A percentile compares a stretch with the other conserved stretches of the same genome.
These are phyloP conservation scores for Claviceps quebecensis DNA, from an alignment of 2,329 filamentous ascomycete genomes.

Conservation along the genomic window DNA sequence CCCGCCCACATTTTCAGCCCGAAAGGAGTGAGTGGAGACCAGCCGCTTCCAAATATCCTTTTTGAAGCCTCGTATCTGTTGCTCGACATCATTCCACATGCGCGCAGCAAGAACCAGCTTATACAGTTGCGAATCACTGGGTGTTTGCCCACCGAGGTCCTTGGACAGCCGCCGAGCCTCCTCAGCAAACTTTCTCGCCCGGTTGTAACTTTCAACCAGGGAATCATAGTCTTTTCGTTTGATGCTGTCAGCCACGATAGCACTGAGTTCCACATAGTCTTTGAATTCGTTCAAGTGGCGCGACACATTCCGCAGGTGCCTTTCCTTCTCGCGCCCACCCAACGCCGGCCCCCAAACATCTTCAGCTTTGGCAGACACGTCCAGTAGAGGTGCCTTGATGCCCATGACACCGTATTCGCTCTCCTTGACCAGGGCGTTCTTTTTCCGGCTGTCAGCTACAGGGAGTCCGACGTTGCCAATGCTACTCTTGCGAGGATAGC, in stretches of 20 bases:
- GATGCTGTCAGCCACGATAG: conserved; percentile 67
- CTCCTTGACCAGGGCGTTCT: conserved; percentile 85
- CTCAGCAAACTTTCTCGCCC: conserved; percentile 68
- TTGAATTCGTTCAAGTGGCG: conserved; percentile 65
- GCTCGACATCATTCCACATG: conserved; percentile 90
- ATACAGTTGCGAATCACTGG: conserved; percentile 69
- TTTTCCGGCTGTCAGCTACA: conserved; percentile 48
- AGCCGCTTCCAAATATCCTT: conserved; percentile 77
- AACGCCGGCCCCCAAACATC: conserved; percentile 95
- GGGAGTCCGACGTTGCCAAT: conserved; percentile 22
- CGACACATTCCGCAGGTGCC: conserved; percentile 66
- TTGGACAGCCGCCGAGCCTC: conserved; percentile 59
- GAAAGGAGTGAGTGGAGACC: conserved; percentile 48
- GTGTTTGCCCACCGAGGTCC: conserved; percentile 35
- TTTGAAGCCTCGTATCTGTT: conserved; percentile 78
- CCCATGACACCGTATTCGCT: conserved; percentile 80
- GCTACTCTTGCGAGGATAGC: conserved; percentile 41
- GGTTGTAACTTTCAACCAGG: conserved; percentile 73
- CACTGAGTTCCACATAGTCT: conserved; percentile 68
- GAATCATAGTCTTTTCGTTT: conserved; percentile 82
- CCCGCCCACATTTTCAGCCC: conserved; percentile 31
- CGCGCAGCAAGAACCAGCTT: conserved; percentile 76
- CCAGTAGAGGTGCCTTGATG: conserved; percentile 76
- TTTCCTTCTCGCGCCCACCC: conserved; percentile 81
- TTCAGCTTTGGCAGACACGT: conserved; percentile 86